Base-by-base conservation (phyloP, 164 flowering plant genomes). In the Saururus chinensis region DNA sequence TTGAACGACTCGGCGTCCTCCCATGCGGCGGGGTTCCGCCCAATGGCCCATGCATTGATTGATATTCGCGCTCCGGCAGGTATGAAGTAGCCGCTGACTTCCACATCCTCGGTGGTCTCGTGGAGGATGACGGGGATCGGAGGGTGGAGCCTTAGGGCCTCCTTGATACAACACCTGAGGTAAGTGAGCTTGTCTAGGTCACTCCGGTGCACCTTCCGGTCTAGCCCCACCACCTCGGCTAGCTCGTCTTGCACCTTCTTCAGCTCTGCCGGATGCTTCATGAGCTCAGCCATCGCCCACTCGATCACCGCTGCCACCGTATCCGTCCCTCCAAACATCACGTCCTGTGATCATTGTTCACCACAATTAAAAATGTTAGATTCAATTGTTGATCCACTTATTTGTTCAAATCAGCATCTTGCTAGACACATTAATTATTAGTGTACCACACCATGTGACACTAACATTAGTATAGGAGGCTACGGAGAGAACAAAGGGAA, bases 311-410 rank as follows among this genome's bases (percentile, higher is more conserved):
- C 87, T 4, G 96, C 96, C 48, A 89, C 92, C 22, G 96, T 87
- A 54, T 89, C 95, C 0, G 92, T 87, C 8, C 96, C 96, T 19
- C 95, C 96, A 64, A 89, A 89, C 96, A 89, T 89, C 9, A 89
- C 89, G 49, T 89, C 96, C 96, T 89, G 71, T 17, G 49, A 14
- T 12, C 49, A 45, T 17, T 17, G 17, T 0, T 45, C 49, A 45
- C 2, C 37, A 30, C 37, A 30, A 30, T 30, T 30, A 6, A 30
- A 30, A 30, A 30, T 30, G 37, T 30, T 30, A 30, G 37, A 30
- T 30, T 30, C 37, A 30, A 30, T n/a, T n/a, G n/a, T n/a, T n/a
- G n/a, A n/a, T n/a, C n/a, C n/a, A n/a, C n/a, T n/a, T n/a, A n/a
- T n/a, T n/a, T n/a, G n/a, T n/a, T n/a, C n/a, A n/a, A n/a, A n/a